These are phyloP conservation scores for Penicillium olsonii DNA, from an alignment of 2,329 filamentous ascomycete species.

Conservation along the genomic window DNA sequence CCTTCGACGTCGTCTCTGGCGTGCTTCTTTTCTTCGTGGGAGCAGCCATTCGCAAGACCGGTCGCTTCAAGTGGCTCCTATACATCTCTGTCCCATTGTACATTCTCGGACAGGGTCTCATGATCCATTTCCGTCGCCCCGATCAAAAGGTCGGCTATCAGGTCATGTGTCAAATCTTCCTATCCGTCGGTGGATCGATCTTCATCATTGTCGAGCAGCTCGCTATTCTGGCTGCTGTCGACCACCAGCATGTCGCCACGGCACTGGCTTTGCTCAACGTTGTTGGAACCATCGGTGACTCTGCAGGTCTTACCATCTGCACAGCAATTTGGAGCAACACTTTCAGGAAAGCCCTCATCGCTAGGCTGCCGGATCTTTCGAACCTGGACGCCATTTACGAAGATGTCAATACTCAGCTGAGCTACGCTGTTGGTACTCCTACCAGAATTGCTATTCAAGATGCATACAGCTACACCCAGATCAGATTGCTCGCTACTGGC, in stretches of 20 bases:
- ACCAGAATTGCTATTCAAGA: slow-evolving; percentile 59
- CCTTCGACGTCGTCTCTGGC: slow-evolving; percentile 57
- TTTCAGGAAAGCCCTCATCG: slow-evolving; percentile 50
- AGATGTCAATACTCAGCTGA: slow-evolving; percentile 14
- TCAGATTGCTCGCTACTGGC: slow-evolving; percentile 55
- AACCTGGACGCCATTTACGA: slow-evolving; percentile 21
- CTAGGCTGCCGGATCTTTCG: slow-evolving; percentile 44
- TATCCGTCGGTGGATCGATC: slow-evolving; percentile 56
- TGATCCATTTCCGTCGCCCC: slow-evolving; percentile 57
- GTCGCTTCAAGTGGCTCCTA: slow-evolving; percentile 57
- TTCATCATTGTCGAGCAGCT: slow-evolving; percentile 58
- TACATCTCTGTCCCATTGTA: slow-evolving; percentile 56
- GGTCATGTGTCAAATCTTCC: slow-evolving; percentile 61
- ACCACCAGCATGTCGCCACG: slow-evolving; percentile 60
- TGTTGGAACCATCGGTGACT: slow-evolving; percentile 57
- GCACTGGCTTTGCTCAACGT: slow-evolving; percentile 59
- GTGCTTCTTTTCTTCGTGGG: slow-evolving; percentile 58
- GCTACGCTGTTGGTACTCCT: slow-evolving; percentile 45
- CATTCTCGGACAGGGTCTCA: slow-evolving; percentile 56
- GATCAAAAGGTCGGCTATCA: slow-evolving; percentile 55
- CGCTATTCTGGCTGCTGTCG: slow-evolving; percentile 55
- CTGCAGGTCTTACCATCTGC: slow-evolving; percentile 58
- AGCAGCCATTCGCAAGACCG: slow-evolving; percentile 52
- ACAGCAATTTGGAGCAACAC: slow-evolving; percentile 63
- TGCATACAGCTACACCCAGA: slow-evolving; percentile 60